Percentiles rank a stretch among this genome's conserved stretches.
phyloP scores from a whole-genome alignment of 495 filamentous ascomycete genomes.

The Xylaria sp. region DNA sequence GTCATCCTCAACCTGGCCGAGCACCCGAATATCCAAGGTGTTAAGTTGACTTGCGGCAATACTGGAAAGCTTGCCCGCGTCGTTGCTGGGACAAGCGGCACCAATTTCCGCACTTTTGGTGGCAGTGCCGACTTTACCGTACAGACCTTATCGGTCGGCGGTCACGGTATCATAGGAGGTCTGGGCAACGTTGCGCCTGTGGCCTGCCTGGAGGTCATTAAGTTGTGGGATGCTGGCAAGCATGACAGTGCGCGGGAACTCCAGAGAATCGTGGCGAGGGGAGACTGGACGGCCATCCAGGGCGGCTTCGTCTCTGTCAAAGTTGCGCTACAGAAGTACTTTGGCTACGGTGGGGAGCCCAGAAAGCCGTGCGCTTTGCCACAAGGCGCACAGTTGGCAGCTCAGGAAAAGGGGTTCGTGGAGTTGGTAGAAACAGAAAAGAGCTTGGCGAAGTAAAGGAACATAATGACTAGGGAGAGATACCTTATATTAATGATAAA shows the following conservation, averaged over 20 bases:
- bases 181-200: constrained; percentile 84
- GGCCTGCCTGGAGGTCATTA: constrained; percentile 73
- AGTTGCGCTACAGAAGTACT: constrained; percentile 72
- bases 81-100: constrained; percentile 61
- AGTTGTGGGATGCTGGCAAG: constrained; percentile 75
- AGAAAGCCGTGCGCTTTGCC: constrained; percentile 72
- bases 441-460: constrained; percentile 40
- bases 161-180: constrained; percentile 84
- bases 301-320: constrained; percentile 89
- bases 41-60: constrained; percentile 93
- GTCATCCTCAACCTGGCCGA: constrained; percentile 73
- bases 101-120: constrained; percentile 77
- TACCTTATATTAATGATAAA: neutral
- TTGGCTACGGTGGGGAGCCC: constrained; percentile 74
- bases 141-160: constrained; percentile 83
- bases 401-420: constrained; percentile 66
- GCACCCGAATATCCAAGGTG: constrained; percentile 88
- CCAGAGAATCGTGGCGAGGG: constrained; percentile 80
- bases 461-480: neutral
- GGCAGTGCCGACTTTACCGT: constrained; percentile 92
- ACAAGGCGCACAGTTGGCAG: constrained; percentile 55
- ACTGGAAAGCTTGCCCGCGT: constrained; percentile 89
- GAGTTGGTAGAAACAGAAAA: constrained; percentile 74
- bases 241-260: constrained; percentile 73
- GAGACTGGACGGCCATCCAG: constrained; percentile 88